Conservation (phyloP, 768 basidiomycete genomes). For the Brasilioporus rufonigricans region DNA sequence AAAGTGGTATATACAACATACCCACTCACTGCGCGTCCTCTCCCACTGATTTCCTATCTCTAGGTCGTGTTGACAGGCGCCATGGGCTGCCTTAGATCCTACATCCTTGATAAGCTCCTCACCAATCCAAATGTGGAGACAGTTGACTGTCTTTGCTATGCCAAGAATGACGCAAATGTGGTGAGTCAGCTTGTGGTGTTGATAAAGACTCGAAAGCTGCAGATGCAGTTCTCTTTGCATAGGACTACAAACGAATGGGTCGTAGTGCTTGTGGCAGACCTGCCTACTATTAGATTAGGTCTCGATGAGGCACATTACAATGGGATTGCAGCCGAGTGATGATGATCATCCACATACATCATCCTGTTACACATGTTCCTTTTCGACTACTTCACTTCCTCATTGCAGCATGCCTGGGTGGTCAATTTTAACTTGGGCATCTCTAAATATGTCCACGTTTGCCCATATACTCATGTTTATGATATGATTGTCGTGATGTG, state of each 20-base stretch:
- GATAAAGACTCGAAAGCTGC: constrained; percentile 33
- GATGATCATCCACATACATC: constrained; percentile 46
- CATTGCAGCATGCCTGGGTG: constrained; percentile 49
- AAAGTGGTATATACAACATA: constrained; percentile 15
- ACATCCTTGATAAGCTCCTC: constrained; percentile 45
- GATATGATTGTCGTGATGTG: no score
- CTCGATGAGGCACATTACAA: constrained; percentile 37
- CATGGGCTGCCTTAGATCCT: constrained; percentile 54
- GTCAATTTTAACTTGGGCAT: constrained; percentile 51
- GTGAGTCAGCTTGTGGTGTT: constrained; percentile 39
- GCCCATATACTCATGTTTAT: no score
- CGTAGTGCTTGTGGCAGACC: constrained; percentile 42
- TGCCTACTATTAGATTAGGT: constrained; percentile 40
- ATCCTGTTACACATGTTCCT: no score
- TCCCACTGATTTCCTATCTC: neutral
- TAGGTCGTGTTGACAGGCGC: constrained; percentile 46
- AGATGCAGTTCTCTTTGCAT: constrained; percentile 6
- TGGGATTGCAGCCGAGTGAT: constrained; percentile 37
- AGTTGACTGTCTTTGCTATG: constrained; percentile 52
- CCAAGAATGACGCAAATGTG: constrained; percentile 43
- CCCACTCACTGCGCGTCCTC: neutral
- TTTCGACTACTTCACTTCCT: neutral
- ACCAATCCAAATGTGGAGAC: constrained; percentile 34
- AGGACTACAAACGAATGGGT: constrained; percentile 26
- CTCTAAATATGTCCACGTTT: constrained; percentile 17